Conservation (phyloP, 176 grass and related monocot genomes). For the Thalia dealbata region DNA sequence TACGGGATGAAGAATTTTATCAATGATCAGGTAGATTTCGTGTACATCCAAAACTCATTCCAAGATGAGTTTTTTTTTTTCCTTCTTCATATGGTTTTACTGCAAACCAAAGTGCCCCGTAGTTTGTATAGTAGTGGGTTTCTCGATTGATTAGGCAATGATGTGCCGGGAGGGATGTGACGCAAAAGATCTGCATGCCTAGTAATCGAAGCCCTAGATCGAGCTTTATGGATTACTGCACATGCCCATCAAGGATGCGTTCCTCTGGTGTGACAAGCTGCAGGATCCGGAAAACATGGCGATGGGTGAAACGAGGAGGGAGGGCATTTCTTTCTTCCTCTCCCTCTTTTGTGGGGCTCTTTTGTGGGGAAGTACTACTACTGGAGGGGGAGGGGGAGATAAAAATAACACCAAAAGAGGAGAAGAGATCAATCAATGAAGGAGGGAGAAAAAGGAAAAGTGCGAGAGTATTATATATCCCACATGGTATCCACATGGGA, state of each 20-base stretch:
- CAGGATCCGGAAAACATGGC: conserved; percentile 14
- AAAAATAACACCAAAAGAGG: background rate
- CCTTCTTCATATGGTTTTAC: too few relatives aligned
- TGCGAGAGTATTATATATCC: background rate
- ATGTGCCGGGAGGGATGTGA: background rate
- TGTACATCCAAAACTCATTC: too few relatives aligned
- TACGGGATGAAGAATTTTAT: too few relatives aligned
- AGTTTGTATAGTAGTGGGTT: too few relatives aligned
- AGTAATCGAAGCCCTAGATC: background rate
- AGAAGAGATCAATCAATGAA: too few relatives aligned
- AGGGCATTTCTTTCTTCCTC: background rate
- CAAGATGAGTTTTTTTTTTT: too few relatives aligned
- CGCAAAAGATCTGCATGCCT: background rate
- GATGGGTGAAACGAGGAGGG: background rate
- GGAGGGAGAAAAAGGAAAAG: background rate
- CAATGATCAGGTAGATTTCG: too few relatives aligned
- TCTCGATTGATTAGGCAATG: background rate
- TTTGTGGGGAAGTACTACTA: too few relatives aligned
- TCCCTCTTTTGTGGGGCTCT: too few relatives aligned
- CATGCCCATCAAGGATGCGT: background rate
- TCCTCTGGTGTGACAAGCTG: background rate
- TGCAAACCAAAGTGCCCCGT: too few relatives aligned
- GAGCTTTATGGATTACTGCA: background rate
- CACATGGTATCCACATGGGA: conserved; percentile 19
- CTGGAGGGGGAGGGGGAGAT: background rate